Evolutionary conservation across 306 rosid genomes (phyloP).

Genomic region (Casuarina cunninghamiana): DNA sequence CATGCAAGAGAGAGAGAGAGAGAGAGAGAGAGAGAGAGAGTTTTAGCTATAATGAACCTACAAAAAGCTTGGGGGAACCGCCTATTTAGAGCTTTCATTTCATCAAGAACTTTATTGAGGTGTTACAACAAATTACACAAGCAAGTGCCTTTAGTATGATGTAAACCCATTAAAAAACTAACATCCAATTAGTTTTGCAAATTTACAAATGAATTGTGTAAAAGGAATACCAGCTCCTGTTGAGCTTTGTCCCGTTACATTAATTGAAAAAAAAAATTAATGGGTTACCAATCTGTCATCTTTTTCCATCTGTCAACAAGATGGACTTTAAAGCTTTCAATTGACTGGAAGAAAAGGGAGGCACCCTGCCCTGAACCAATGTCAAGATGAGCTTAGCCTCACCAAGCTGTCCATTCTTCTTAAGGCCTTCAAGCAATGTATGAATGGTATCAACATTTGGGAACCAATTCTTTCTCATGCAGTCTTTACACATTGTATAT

Average conservation of each 20-base stretch:
- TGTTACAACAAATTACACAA: slow-evolving; percentile 26
- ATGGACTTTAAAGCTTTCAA: slow-evolving; percentile 40
- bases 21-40: slow-evolving; percentile 8
- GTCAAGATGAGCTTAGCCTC: slow-evolving; percentile 42
- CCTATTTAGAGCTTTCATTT: slow-evolving; percentile 32
- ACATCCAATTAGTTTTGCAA: slow-evolving; percentile 22
- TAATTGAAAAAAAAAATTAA: slow-evolving; percentile 9
- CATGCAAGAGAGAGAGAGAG: too few species aligned
- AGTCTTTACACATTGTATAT: slow-evolving; percentile 53
- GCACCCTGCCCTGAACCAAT: slow-evolving; percentile 50
- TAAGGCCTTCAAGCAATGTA: slow-evolving; percentile 57
- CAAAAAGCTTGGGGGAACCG: slow-evolving; percentile 16
- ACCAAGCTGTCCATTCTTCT: slow-evolving; percentile 43
- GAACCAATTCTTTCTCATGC: slow-evolving; percentile 68
- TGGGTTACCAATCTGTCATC: slow-evolving; percentile 22
- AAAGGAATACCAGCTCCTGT: slow-evolving; percentile 35
- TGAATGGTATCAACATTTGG: slow-evolving; percentile 57
- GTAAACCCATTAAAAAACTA: slow-evolving; percentile 16
- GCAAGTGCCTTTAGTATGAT: slow-evolving; percentile 16
- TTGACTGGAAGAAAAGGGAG: slow-evolving; percentile 46
- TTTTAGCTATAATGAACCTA: slow-evolving; percentile 26
- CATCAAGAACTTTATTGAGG: slow-evolving; percentile 26
- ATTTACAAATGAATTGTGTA: slow-evolving; percentile 29
- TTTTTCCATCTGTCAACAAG: slow-evolving; percentile 32
- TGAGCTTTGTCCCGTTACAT: slow-evolving; percentile 31